Evolutionary conservation across 2,329 filamentous ascomycete genomes (phyloP).

Genomic region (Graphiopsis chlorocephala): DNA sequence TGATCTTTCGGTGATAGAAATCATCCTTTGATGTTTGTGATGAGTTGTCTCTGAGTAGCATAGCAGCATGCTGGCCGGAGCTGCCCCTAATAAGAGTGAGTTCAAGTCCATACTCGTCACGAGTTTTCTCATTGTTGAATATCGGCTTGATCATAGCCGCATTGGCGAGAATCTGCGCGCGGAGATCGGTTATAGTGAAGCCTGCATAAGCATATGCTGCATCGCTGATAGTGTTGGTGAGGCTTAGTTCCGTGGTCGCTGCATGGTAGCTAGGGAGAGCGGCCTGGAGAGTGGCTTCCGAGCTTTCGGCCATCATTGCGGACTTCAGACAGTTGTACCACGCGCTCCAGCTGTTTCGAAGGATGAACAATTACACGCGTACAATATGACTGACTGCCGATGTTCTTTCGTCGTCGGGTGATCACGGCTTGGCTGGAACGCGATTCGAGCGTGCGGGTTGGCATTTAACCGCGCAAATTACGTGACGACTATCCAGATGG

Average conservation of each 20-base stretch:
- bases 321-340: not conserved
- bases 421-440: not conserved
- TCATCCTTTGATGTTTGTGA: not conserved
- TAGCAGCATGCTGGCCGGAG: conserved; percentile 8
- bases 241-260: not conserved
- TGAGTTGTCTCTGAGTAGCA: not conserved
- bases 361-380: not conserved
- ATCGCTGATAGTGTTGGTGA: not conserved
- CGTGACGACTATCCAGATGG: not conserved
- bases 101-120: conserved; percentile 1
- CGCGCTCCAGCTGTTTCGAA: not conserved
- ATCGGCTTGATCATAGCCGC: conserved; percentile 11
- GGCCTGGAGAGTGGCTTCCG: not conserved
- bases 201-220: not conserved
- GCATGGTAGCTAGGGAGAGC: conserved; percentile 12
- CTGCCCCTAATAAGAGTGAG: not conserved
- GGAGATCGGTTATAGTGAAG: conserved; percentile 12
- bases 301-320: not conserved
- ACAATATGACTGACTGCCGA: not conserved
- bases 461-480: conserved; percentile 1
- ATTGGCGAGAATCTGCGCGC: conserved; percentile 12
- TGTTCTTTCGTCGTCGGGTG: not conserved
- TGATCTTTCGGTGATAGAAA: conserved; percentile 1
- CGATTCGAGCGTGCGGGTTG: not conserved
- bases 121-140: not conserved